Percentiles rank a stretch among this genome's conserved stretches.
phyloP scores from a whole-genome alignment of 148 eudicot genomes.

The Drosera capensis region DNA sequence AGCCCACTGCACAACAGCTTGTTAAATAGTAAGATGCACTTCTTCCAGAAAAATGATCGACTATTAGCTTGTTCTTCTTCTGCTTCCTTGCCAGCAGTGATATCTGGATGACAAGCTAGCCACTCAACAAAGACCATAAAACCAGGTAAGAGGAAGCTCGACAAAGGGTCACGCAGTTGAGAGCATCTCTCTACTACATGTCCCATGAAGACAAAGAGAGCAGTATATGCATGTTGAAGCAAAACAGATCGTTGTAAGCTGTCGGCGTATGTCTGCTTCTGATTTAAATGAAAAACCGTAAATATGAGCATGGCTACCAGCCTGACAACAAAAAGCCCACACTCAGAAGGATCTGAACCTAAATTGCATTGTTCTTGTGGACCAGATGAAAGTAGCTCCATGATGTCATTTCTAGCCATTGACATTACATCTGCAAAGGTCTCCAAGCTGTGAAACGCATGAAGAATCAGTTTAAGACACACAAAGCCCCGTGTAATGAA shows the following conservation, averaged over 20 bases:
- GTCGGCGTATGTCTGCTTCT: slow-evolving; percentile 86
- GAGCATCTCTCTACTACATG: slow-evolving; percentile 51
- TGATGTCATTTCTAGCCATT: slow-evolving; percentile 37
- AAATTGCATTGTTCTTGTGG: slow-evolving; percentile 44
- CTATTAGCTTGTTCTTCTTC: slow-evolving; percentile 56
- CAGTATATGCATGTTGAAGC: slow-evolving; percentile 76
- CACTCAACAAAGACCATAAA: slow-evolving; percentile 81
- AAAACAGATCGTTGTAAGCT: slow-evolving; percentile 70
- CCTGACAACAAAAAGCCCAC: slow-evolving; percentile 57
- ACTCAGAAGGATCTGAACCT: slow-evolving; percentile 73
- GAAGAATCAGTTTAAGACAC: neutral
- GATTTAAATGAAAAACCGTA: slow-evolving; percentile 73
- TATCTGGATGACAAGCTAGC: slow-evolving; percentile 75
- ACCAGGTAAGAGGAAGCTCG: slow-evolving; percentile 69
- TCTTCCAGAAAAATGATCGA: slow-evolving; percentile 64
- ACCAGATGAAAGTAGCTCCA: slow-evolving; percentile 63
- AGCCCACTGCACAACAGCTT: slow-evolving; percentile 47
- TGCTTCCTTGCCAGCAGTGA: slow-evolving; percentile 39
- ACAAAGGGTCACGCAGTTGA: slow-evolving; percentile 57
- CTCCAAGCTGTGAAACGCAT: slow-evolving; percentile 52
- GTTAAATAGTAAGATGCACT: slow-evolving; percentile 50
- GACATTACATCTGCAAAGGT: slow-evolving; percentile 68
- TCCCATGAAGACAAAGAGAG: slow-evolving; percentile 71
- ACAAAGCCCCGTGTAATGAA: too few species aligned
- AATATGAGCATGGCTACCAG: slow-evolving; percentile 63